Conservation (phyloP, 345 rosid genomes). For the Syzygium jambos region DNA sequence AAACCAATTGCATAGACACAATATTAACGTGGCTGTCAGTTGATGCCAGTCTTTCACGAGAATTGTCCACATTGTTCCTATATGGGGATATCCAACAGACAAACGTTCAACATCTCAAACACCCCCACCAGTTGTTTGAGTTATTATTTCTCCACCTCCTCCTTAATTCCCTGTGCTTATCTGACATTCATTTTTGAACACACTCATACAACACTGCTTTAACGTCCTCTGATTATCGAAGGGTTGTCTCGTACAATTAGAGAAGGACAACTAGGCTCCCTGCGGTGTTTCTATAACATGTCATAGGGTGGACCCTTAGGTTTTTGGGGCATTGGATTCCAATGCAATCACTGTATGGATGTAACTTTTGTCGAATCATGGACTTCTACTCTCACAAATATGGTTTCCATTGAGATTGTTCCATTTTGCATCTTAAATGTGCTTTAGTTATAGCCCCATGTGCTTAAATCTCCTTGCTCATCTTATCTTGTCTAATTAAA, state of each 20-base stretch:
- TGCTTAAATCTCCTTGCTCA: not conserved
- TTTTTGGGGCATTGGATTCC: not conserved
- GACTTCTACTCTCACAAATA: not conserved
- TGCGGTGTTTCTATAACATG: not conserved
- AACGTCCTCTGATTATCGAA: not conserved
- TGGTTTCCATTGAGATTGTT: not conserved
- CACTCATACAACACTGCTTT: not conserved
- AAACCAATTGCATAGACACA: not conserved
- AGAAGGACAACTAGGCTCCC: not conserved
- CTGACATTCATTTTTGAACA: not conserved
- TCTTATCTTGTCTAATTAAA: not conserved
- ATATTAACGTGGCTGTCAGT: not conserved
- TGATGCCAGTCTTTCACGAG: not conserved
- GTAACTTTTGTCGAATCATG: not conserved
- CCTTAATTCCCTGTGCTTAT: not conserved
- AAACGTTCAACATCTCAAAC: not conserved
- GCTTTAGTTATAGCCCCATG: not conserved
- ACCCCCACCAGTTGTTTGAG: not conserved
- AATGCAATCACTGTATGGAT: not conserved
- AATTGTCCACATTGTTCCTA: not conserved
- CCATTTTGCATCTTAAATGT: not conserved
- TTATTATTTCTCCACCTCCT: not conserved
- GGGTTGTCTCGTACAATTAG: not conserved
- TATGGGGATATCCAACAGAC: not conserved
- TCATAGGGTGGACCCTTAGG: not conserved